Base-by-base conservation (phyloP, 2,329 filamentous ascomycete genomes). In the Whalleya microplaca region DNA sequence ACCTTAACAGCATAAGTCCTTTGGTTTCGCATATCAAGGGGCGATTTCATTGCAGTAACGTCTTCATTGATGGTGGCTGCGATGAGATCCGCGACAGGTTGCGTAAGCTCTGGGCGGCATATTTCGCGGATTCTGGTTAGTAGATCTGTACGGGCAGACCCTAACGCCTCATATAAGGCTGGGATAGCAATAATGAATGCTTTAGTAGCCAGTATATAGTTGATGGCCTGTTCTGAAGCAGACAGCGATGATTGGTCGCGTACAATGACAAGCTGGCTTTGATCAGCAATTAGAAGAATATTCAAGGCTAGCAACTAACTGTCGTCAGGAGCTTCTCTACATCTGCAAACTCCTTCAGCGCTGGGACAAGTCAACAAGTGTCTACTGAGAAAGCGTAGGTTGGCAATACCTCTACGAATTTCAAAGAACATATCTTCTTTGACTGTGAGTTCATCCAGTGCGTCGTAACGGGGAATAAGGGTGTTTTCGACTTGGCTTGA, bases 21-120 rank as follows among this genome's bases (percentile, higher is more conserved):
- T 70, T 98, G 94, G 59, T 97, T 96, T 14, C 93, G 84, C 54
- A 96, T 79, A 59, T 97, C 94, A 3, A 98, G 80, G 0, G 95
- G 89, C 20, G 88, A 85, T 45, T 83, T 90, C 56, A 91, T 89
- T 64, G 90, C 96, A 0, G 81, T 84, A 0, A 92, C 90, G 69
- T 96, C 90, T 8, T 90, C 83, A 61, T 98, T 95, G 64, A 99
- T 87, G 0, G 84, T 84, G 14, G 79, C 75, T 44, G 83, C 76
- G 49, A 99, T 92, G 1, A 89, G 74, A 2, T 81, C 75, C 44
- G 87, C 77, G 2, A 94, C 81, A 0, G 80, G 78, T 18, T 78
- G 75, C 4, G 89, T 82, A 16, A 85, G 83, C 16, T 83, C 80
- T 0, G 86, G 84, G 3, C 80, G 80, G 64, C 91, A 96, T 12